These are phyloP conservation scores for Cladosporium sp. DNA, from an alignment of 2,329 filamentous ascomycete genomes.

Conservation along the genomic window DNA sequence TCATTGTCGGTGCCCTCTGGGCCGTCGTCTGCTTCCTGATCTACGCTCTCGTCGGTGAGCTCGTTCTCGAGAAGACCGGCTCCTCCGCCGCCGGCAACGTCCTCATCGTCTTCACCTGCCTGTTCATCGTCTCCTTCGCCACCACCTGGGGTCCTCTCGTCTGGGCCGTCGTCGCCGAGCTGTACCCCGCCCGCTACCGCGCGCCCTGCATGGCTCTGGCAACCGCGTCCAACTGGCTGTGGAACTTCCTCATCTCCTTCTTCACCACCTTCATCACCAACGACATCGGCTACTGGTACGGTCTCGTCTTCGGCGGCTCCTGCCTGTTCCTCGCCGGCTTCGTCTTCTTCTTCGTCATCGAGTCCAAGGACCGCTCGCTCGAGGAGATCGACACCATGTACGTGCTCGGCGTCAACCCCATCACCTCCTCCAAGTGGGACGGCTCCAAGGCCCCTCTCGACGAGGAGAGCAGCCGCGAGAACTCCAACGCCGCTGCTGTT, in stretches of 20 bases:
- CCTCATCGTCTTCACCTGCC: conserved; percentile 34
- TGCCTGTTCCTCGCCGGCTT: conserved; percentile 30
- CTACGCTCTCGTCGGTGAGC: conserved; percentile 38
- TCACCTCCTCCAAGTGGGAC: conserved; percentile 32
- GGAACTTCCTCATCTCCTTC: conserved; percentile 32
- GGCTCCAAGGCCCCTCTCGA: conserved; percentile 27
- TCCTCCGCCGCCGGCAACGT: conserved; percentile 28
- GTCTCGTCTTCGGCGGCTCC: conserved; percentile 37
- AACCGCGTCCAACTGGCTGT: conserved; percentile 43
- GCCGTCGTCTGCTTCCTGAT: conserved; percentile 58
- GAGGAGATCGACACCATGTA: conserved; percentile 42
- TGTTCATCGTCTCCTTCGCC: conserved; percentile 34
- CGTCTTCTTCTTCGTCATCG: conserved; percentile 38
- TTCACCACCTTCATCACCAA: conserved; percentile 36
- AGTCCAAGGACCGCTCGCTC: conserved; percentile 33
- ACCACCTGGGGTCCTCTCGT: conserved; percentile 34
- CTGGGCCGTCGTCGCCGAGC: conserved; percentile 34
- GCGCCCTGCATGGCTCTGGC: conserved; percentile 43
- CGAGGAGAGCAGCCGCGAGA: conserved; percentile 21
- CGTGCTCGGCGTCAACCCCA: conserved; percentile 32
- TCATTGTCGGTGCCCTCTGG: conserved; percentile 43
- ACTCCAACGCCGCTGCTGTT: conserved; percentile 4
- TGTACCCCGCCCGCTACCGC: conserved; percentile 36
- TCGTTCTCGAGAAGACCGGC: conserved; percentile 21
- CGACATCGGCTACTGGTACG: conserved; percentile 37